Conservation (phyloP, 2,329 filamentous ascomycete species). For the Pyrenophora seminiperda region DNA sequence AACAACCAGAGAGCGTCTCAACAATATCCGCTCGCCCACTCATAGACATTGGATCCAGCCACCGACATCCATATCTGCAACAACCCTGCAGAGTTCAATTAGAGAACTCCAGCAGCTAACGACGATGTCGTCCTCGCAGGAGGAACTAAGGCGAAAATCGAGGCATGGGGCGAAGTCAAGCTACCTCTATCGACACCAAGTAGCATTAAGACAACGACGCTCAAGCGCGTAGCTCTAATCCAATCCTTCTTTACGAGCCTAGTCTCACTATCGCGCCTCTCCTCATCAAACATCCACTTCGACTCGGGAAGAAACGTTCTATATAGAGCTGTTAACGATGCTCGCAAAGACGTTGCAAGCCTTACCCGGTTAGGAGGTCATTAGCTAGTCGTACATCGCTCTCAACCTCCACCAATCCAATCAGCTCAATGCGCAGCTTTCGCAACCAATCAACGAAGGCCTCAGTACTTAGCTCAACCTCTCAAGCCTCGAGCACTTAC, state of each 20-base stretch:
- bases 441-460: conserved; percentile 4
- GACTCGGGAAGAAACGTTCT: neutral
- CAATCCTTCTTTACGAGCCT: neutral
- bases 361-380: neutral
- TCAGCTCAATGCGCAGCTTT: neutral
- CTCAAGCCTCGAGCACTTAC: neutral
- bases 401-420: neutral
- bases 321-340: neutral
- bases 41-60: neutral
- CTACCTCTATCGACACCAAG: neutral
- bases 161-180: neutral
- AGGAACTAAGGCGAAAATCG: neutral
- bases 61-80: too few relatives aligned
- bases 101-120: too few relatives aligned
- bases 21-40: conserved; percentile 6
- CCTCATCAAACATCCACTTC: neutral
- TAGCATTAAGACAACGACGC: neutral
- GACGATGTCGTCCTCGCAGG: too few relatives aligned
- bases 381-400: neutral
- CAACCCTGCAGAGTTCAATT: too few relatives aligned
- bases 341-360: neutral
- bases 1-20: neutral
- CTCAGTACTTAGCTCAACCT: conserved; percentile 1
- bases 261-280: neutral
- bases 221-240: neutral